phyloP scores from a whole-genome alignment of 192 early-diverging fungal genomes.

The Dispira simplex region DNA sequence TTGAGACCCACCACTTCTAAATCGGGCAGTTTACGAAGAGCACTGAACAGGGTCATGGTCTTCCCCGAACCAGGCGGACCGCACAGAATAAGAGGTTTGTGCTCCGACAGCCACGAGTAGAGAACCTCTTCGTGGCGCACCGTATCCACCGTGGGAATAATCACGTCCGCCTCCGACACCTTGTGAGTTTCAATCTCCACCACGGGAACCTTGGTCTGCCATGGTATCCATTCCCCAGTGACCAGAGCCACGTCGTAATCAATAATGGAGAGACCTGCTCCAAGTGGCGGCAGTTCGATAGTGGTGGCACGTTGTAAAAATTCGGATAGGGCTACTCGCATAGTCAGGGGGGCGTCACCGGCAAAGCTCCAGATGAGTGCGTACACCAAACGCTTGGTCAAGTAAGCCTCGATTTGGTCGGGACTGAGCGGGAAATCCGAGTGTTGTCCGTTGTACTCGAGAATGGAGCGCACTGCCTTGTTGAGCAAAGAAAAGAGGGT shows the following conservation, averaged over 20 bases:
- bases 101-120: constrained; percentile 90
- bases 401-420: constrained; percentile 60
- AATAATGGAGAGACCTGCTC: constrained; percentile 37
- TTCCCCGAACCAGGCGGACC: constrained; percentile 99
- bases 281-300: constrained; percentile 50
- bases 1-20: constrained; percentile 98
- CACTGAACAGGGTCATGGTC: constrained; percentile 97
- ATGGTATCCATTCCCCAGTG: constrained; percentile 79
- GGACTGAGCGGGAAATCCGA: constrained; percentile 82
- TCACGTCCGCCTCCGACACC: constrained; percentile 79
- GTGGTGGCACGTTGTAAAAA: constrained; percentile 61
- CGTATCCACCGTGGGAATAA: constrained; percentile 97
- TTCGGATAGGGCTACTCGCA: constrained; percentile 58
- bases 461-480: constrained; percentile 62
- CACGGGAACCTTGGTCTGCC: constrained; percentile 75
- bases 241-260: constrained; percentile 80
- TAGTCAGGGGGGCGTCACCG: constrained; percentile 67
- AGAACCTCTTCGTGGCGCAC: constrained; percentile 93
- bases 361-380: constrained; percentile 91
- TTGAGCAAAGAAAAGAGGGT: constrained; percentile 89
- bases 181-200: constrained; percentile 89
- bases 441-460: constrained; percentile 87
- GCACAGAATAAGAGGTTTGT: constrained; percentile 88
- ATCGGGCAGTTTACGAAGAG: constrained; percentile 82
- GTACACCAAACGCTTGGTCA: constrained; percentile 67